Evolutionary conservation across 1,284 basidiomycete species (phyloP).

Genomic region (Sphaerobolus stellatus): DNA sequence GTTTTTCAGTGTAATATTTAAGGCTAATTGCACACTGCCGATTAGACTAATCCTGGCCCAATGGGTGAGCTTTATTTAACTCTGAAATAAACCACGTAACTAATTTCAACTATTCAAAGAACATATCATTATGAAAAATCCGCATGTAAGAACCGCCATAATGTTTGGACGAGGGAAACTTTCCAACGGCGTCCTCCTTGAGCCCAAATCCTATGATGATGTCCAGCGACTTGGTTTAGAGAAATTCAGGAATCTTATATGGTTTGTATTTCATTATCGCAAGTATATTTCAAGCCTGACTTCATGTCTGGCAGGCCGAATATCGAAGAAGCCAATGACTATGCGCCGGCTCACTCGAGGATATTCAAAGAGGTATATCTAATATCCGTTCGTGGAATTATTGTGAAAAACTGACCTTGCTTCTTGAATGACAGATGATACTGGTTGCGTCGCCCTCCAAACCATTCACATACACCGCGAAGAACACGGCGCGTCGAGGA

Average conservation of each 20-base stretch:
- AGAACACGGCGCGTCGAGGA: conserved; percentile 28
- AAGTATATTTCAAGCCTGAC: background rate
- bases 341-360: conserved; percentile 29
- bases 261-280: conserved; percentile 26
- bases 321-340: conserved; percentile 25
- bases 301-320: conserved; percentile 18
- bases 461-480: conserved; percentile 33
- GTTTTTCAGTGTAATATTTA: background rate
- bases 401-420: background rate
- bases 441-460: conserved; percentile 27
- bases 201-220: conserved; percentile 30
- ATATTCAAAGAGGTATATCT: conserved; percentile 28
- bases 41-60: background rate
- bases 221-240: conserved; percentile 30
- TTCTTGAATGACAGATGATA: conserved; percentile 26
- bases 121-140: conserved; percentile 22
- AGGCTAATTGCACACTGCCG: background rate
- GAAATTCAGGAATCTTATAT: conserved; percentile 36
- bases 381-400: background rate
- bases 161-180: conserved; percentile 45
- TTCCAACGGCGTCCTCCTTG: conserved; percentile 43
- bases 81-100: background rate
- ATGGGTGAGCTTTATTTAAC: background rate
- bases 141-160: conserved; percentile 31
- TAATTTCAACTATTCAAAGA: background rate